Evolutionary conservation across 2,329 filamentous ascomycete genomes (phyloP), one percentile per base, ranked within the genome.

Genomic region (Cordyceps militaris): DNA sequence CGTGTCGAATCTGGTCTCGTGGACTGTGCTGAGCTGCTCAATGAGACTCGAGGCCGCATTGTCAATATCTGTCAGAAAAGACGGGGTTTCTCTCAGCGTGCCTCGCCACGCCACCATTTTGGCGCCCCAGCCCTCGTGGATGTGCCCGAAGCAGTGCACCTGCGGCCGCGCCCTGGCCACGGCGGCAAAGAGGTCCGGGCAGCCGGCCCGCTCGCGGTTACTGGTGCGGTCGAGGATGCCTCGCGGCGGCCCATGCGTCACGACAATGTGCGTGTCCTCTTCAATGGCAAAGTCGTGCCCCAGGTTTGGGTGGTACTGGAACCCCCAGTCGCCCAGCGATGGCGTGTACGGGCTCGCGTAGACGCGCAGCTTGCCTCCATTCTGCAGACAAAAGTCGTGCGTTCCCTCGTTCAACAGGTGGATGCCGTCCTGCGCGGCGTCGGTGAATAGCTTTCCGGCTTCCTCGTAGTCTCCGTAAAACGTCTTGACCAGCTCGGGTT

Each of bases 271-370:
- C 0, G 66, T 62, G 1, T 51, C 62, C 1, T 64, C 38, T 19
- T 55, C 30, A 40, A 73, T 68, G 11, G 57, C 11, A 32, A 66
- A 73, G 4, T 63, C 38, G 43, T 71, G 69, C 10, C 48, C 48
- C 2, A 43, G 16, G 1, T 28, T 48, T 6, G 56, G 61, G 2
- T 66, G 65, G 49, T 79, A 79, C 56, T 79, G 74, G 58, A 79
- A 79, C 0, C 71, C 75, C 71, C 74, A 75, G n/a, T 63, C 61
- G 1, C 65, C 65, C 3, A 69, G 57, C 0, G 69, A 69, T 3
- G 76, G 76, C 0, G 76, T 79, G 54, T 70, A 75, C 5, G 76
- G 74, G 48, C 76, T 79, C 8, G 75, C 73, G 47, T 77, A 80
- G 4, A 79, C 60, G 1, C 60, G 74, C 3, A 79, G 58, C 0